Percentiles rank a stretch among this genome's conserved stretches.
phyloP scores from a whole-genome alignment of 352 stramenopile species.

The Peronospora tabacina region DNA sequence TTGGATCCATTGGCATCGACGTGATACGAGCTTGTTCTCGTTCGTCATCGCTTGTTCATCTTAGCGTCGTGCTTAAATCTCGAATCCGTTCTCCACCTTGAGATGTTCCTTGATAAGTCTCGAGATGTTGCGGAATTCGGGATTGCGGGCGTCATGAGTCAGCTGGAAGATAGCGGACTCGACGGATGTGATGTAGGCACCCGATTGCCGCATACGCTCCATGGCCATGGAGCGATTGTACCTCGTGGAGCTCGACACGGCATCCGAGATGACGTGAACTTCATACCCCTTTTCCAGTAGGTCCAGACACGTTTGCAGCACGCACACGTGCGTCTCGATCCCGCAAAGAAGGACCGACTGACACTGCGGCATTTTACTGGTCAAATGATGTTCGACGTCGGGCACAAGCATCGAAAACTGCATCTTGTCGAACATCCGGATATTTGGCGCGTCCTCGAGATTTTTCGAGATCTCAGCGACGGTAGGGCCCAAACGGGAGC shows the following conservation, averaged over 20 bases:
- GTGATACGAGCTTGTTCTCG: not conserved
- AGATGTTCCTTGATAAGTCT: conserved; percentile 92
- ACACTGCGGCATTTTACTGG: conserved; percentile 33
- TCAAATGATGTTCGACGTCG: conserved; percentile 84
- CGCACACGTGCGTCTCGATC: conserved; percentile 94
- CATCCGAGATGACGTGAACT: conserved; percentile 95
- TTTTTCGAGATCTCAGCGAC: conserved; percentile 66
- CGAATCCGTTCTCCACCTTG: conserved; percentile 52
- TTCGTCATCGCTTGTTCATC: not conserved
- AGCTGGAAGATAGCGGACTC: conserved; percentile 96
- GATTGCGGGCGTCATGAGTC: conserved; percentile 84
- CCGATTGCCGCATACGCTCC: conserved; percentile 87
- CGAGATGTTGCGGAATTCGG: conserved; percentile 90
- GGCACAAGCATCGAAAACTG: conserved; percentile 97
- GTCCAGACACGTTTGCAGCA: conserved; percentile 95
- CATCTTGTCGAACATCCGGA: conserved; percentile 94
- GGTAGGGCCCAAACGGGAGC: conserved; percentile 89
- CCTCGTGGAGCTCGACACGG: conserved; percentile 83
- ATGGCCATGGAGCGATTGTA: conserved; percentile 91
- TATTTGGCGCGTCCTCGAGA: conserved; percentile 32
- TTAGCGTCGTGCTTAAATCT: conserved; percentile 15
- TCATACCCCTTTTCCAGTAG: conserved; percentile 93
- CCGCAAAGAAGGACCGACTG: conserved; percentile 92
- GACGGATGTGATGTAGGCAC: conserved; percentile 93
- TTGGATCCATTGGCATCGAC: not conserved